Percentiles rank a stretch among this genome's conserved stretches.
Conservation (phyloP, 441 rosid species). For the Adansonia grandidieri region DNA sequence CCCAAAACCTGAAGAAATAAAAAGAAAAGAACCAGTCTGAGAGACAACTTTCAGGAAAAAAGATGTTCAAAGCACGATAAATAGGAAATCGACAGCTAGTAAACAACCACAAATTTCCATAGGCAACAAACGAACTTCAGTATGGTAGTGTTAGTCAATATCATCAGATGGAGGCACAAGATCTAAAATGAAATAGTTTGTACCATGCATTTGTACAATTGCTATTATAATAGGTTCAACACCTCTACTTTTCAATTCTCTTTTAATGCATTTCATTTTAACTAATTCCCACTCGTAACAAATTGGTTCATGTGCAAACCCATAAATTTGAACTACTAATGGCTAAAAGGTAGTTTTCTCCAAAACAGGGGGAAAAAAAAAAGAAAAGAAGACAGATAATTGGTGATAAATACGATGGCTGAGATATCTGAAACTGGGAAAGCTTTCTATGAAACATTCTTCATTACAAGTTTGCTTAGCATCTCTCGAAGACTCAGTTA, state of each 20-base stretch:
- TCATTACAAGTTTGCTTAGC: constrained; percentile 6
- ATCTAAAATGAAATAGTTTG: background rate
- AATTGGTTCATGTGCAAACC: constrained; percentile 12
- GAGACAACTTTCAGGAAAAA: constrained; percentile 12
- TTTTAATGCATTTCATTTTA: background rate
- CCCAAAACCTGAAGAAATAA: constrained; percentile 81
- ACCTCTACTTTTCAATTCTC: background rate
- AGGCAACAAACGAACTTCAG: constrained; percentile 15
- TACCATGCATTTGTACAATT: background rate
- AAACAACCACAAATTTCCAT: constrained; percentile 18
- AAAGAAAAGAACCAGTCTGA: constrained; percentile 2
- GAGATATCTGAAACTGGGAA: background rate
- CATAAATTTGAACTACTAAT: background rate
- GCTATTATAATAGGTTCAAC: background rate
- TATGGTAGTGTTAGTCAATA: constrained; percentile 7
- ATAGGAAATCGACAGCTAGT: background rate
- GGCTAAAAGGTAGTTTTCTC: background rate
- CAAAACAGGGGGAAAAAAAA: too few relatives aligned
- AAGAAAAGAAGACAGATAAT: background rate
- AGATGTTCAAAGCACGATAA: constrained; percentile 15
- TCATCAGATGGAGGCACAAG: background rate
- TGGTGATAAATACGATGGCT: background rate
- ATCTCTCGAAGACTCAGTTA: background rate
- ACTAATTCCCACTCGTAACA: background rate
- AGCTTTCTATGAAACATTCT: constrained; percentile 7